Evolutionary conservation across 192 early-diverging fungal genomes (phyloP), one percentile per base, ranked within the genome.

Genomic region (Bifiguratus adelaidae): DNA sequence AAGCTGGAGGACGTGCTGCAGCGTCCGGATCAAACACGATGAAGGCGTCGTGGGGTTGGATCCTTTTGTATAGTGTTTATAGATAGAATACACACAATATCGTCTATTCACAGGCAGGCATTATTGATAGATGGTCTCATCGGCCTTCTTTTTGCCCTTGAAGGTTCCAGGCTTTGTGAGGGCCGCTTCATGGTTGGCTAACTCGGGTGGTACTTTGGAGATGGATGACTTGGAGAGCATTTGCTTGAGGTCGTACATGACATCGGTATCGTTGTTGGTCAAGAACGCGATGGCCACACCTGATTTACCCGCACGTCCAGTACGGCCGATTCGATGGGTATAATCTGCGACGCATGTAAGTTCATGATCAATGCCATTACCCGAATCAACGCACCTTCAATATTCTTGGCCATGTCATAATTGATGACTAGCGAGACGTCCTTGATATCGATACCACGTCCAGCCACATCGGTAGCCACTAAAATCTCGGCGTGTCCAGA

Each of bases 381-480:
- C 32, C 15, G 32, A 34, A 34, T 0, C 11, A 15, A 38, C 16
- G 25, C 65, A 81, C 80, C 76, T 79, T 97, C 92, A 66, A 99
- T 95, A 48, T 82, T 88, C 63, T 94, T 96, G 32, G 92, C 85
- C 94, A 99, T 99, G 50, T 97, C 91, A 63, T 80, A 97, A 63
- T 99, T 99, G 34, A 99, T 60, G 3, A 99, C 96, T 38, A 97
- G 60, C 3, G 89, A 91, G 15, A 99, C 92, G 55, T 99, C 85
- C 56, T 95, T 92, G 52, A 99, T 79, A 70, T 99, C 96, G 57
- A 99, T 94, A 75, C 96, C 96, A 63, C 96, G 90, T 28, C 92
- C 92, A 28, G 94, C 96, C 15, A 99, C 96, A 69, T 99, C 94
- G 0, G 94, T 99, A 8, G 96, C 96, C 37, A 99, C 89, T 43